A percentile compares a stretch with the other conserved stretches of the same genome.
phyloP scores from a whole-genome alignment of 495 filamentous ascomycete genomes.

The Neurospora tetraspora region DNA sequence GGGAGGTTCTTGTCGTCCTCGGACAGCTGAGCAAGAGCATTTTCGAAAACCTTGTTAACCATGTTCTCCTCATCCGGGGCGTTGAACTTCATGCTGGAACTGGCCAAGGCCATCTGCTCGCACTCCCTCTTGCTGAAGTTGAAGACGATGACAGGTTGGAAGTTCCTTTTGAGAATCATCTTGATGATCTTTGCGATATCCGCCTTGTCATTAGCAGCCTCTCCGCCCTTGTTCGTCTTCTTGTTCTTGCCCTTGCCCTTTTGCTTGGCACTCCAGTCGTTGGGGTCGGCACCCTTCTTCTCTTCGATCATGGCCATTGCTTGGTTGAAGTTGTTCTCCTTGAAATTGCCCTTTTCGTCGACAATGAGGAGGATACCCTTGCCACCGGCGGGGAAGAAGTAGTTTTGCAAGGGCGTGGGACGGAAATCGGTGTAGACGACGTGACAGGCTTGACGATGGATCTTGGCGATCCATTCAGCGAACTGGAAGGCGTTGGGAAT shows the following conservation, averaged over 20 bases:
- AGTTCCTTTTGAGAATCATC: conserved; percentile 95
- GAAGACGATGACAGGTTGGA: conserved; percentile 97
- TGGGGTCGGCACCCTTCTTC: conserved; percentile 74
- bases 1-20: conserved; percentile 80
- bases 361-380: conserved; percentile 93
- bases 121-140: conserved; percentile 97
- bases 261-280: conserved; percentile 63
- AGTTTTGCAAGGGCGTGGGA: conserved; percentile 91
- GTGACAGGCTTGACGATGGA: conserved; percentile 91
- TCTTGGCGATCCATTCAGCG: conserved; percentile 96
- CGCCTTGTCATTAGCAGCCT: conserved; percentile 48
- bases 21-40: conserved; percentile 79
- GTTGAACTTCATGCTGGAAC: conserved; percentile 87
- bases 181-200: conserved; percentile 96
- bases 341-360: conserved; percentile 89
- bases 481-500: conserved; percentile 99
- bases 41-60: conserved; percentile 88
- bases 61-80: conserved; percentile 91
- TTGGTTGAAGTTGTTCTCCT: conserved; percentile 93
- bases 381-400: conserved; percentile 90
- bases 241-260: conserved; percentile 87
- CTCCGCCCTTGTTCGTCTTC: conserved; percentile 77
- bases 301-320: conserved; percentile 86
- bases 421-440: conserved; percentile 98
- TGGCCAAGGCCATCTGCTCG: conserved; percentile 73